A percentile compares a stretch with the other conserved stretches of the same genome.
Conservation (phyloP, 805 yeast species). For the Sugiyamaella valdiviana region DNA sequence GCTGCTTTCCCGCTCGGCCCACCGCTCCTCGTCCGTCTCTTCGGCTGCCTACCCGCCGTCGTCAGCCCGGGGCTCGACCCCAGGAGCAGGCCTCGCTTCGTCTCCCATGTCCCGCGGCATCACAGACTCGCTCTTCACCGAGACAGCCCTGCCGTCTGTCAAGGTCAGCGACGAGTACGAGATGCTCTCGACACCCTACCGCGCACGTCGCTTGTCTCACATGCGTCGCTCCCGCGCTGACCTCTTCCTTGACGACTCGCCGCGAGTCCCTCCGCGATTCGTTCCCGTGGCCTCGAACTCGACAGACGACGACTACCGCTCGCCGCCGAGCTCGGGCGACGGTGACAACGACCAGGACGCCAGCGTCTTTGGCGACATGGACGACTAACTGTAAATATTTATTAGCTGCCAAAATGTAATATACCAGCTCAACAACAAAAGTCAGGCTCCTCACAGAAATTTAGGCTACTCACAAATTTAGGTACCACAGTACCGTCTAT, state of each 20-base stretch:
- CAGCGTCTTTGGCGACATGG: slow-evolving; percentile 36
- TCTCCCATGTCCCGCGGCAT: slow-evolving; percentile 6
- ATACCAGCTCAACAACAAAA: neutral
- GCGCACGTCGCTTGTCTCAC: slow-evolving; percentile 20
- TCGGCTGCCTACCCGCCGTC: slow-evolving; percentile 16
- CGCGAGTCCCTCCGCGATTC: neutral
- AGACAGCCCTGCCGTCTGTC: neutral
- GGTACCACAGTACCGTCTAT: too few species aligned
- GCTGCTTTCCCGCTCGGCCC: neutral
- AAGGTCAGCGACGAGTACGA: slow-evolving; percentile 17
- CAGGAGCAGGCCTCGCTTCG: slow-evolving; percentile 4
- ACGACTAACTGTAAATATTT: slow-evolving; percentile 21
- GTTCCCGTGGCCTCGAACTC: neutral
- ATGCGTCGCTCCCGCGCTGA: slow-evolving; percentile 13
- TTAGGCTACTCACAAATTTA: neutral
- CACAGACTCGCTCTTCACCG: slow-evolving; percentile 15
- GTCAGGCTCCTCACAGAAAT: neutral
- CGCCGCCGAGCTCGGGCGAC: neutral
- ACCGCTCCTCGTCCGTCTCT: neutral
- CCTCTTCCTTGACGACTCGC: slow-evolving; percentile 6
- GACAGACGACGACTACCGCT: slow-evolving; percentile 7
- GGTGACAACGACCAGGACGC: slow-evolving; percentile 26
- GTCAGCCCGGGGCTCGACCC: slow-evolving; percentile 13
- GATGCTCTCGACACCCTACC: slow-evolving; percentile 16
- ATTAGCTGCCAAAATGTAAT: neutral